Evolutionary conservation across 2,329 filamentous ascomycete genomes (phyloP).

Genomic region (Thermochaetoides dissita): DNA sequence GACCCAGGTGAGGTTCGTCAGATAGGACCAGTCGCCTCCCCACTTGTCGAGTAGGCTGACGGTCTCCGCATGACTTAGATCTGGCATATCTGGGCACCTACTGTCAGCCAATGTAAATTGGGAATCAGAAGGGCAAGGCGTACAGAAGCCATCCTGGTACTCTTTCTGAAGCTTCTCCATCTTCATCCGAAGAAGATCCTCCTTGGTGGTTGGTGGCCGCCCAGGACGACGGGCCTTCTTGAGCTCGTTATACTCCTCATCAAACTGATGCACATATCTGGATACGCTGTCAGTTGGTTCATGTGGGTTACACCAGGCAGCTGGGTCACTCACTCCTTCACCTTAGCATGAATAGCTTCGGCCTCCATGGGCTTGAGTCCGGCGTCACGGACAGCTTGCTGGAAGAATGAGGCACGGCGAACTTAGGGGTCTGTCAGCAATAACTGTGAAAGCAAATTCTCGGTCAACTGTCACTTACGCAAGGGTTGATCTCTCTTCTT

Average conservation of each 20-base stretch:
- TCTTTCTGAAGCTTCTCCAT: conserved; percentile 62
- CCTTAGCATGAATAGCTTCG: conserved; percentile 44
- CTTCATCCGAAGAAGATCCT: conserved; percentile 63
- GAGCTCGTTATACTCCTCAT: conserved; percentile 52
- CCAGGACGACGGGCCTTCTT: conserved; percentile 63
- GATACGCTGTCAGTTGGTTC: conserved; percentile 9
- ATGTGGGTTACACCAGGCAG: background rate
- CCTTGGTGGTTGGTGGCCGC: conserved; percentile 60
- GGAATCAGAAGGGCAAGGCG: conserved; percentile 18
- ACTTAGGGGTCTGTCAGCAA: conserved; percentile 29
- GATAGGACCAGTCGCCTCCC: conserved; percentile 72
- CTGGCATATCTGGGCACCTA: conserved; percentile 46
- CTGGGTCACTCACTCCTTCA: conserved; percentile 40
- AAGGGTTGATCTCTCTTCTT: conserved; percentile 62
- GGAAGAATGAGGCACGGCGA: conserved; percentile 56
- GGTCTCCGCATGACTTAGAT: conserved; percentile 55
- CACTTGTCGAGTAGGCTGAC: conserved; percentile 54
- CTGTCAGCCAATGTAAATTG: conserved; percentile 3
- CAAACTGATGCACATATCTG: conserved; percentile 53
- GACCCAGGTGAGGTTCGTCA: conserved; percentile 64
- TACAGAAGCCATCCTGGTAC: conserved; percentile 69
- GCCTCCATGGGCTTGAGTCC: conserved; percentile 35
- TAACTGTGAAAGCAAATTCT: no score
- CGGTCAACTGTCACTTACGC: conserved; percentile 32
- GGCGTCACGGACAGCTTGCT: conserved; percentile 45